Percentiles rank a stretch among this genome's conserved stretches.
Conservation (phyloP, 352 stramenopile genomes). For the Phytophthora nicotianae region DNA sequence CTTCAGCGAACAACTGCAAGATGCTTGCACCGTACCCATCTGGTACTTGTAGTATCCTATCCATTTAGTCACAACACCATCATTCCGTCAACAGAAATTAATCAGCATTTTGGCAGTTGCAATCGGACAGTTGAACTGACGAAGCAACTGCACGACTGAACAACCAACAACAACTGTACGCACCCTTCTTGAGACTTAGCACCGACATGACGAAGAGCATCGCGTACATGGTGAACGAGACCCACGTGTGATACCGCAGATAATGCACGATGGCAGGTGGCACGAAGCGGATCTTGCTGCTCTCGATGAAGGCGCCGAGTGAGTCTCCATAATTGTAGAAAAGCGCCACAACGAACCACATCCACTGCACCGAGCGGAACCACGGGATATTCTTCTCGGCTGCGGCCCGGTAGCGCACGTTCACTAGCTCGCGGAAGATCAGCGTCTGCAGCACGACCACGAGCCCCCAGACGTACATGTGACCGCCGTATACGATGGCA, state of each 20-base stretch:
- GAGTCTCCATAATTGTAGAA: constrained; percentile 96
- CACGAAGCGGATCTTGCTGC: constrained; percentile 83
- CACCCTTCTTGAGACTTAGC: constrained; percentile 92
- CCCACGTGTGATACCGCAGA: constrained; percentile 89
- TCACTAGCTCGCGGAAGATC: constrained; percentile 98
- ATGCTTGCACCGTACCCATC: constrained; percentile 60
- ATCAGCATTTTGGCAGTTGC: constrained; percentile 1
- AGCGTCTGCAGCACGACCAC: constrained; percentile 89
- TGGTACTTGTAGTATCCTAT: constrained; percentile 95
- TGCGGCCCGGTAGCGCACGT: constrained; percentile 94
- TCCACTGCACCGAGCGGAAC: constrained; percentile 98
- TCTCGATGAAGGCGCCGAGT: constrained; percentile 85
- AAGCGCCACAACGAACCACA: constrained; percentile 97
- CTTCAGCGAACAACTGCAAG: background rate
- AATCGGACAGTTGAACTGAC: constrained; percentile 1
- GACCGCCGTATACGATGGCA: constrained; percentile 77
- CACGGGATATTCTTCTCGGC: constrained; percentile 96
- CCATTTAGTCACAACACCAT: constrained; percentile 14
- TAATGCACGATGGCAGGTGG: constrained; percentile 84
- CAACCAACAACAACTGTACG: constrained; percentile 12
- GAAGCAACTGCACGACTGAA: constrained; percentile 16
- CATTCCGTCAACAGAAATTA: constrained; percentile 9
- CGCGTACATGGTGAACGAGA: constrained; percentile 95
- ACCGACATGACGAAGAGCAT: constrained; percentile 96
- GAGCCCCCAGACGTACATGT: constrained; percentile 85